Evolutionary conservation across 768 basidiomycete species (phyloP).

Genomic region (Suillus ampliporus): DNA sequence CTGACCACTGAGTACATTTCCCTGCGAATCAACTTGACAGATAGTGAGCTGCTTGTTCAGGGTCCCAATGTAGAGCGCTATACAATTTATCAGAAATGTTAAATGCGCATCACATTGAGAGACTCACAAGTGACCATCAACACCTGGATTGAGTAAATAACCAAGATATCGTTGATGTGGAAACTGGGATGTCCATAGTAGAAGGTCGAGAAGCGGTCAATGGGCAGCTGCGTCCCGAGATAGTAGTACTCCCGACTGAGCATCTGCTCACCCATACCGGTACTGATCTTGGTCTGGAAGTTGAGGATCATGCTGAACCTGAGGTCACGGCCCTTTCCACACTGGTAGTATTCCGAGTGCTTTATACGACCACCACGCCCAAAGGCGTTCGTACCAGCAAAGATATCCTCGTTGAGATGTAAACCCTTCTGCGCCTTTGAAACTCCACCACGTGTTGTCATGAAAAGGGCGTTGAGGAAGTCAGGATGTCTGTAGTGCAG

Average conservation of each 20-base stretch:
- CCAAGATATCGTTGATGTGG: conserved; percentile 99
- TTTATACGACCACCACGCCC: conserved; percentile 99
- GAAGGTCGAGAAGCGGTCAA: conserved; percentile 99
- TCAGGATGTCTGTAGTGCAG: conserved; percentile 99
- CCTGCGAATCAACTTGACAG: conserved; percentile 82
- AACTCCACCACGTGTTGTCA: conserved; percentile 98
- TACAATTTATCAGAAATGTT: conserved; percentile 17
- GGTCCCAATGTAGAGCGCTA: conserved; percentile 93
- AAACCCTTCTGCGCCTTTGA: conserved; percentile 99
- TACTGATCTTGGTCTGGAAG: conserved; percentile 99
- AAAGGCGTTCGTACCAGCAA: conserved; percentile 99
- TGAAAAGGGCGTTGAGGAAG: conserved; percentile 97
- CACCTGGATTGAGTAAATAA: conserved; percentile 96
- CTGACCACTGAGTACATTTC: conserved; percentile 83
- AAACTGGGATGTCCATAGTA: conserved; percentile 99
- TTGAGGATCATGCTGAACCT: conserved; percentile 99
- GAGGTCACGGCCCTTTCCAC: conserved; percentile 98
- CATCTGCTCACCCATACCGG: conserved; percentile 99
- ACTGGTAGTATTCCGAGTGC: conserved; percentile 99
- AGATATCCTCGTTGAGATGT: conserved; percentile 99
- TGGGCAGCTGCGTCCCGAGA: conserved; percentile 94
- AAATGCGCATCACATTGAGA: conserved; percentile 4
- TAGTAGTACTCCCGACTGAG: conserved; percentile 99
- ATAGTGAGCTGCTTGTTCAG: conserved; percentile 92
- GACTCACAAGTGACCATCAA: conserved; percentile 94